These are phyloP conservation scores for Penicillium macrosclerotiorum DNA, from an alignment of 495 filamentous ascomycete species.

Conservation along the genomic window DNA sequence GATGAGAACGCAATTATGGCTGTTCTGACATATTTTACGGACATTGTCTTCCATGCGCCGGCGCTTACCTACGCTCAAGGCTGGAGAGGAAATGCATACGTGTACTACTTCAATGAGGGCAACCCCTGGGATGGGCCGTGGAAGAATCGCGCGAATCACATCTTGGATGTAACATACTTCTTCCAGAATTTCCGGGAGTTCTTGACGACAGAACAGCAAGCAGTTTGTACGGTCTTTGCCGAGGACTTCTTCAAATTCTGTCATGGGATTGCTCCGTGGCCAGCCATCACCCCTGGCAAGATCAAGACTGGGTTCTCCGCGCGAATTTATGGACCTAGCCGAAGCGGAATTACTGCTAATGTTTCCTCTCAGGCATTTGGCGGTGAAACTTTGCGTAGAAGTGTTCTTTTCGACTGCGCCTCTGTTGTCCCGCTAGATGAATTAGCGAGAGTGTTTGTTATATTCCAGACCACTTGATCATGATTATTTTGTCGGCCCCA, in stretches of 20 bases:
- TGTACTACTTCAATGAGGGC: slow-evolving; percentile 49
- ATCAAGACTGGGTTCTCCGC: slow-evolving; percentile 21
- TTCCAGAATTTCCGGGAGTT: slow-evolving; percentile 46
- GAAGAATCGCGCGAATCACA: slow-evolving; percentile 40
- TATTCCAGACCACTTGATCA: slow-evolving; percentile 9
- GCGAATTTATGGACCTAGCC: slow-evolving; percentile 28
- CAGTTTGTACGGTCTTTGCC: slow-evolving; percentile 32
- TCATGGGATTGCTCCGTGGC: slow-evolving; percentile 38
- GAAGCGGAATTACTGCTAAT: neutral
- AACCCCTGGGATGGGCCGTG: slow-evolving; percentile 49
- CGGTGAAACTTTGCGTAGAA: slow-evolving; percentile 22
- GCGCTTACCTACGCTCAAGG: slow-evolving; percentile 30
- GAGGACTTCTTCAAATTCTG: slow-evolving; percentile 45
- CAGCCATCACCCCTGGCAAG: slow-evolving; percentile 17
- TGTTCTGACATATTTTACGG: slow-evolving; percentile 37
- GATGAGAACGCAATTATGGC: slow-evolving; percentile 32
- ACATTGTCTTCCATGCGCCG: slow-evolving; percentile 40
- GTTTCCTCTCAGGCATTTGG: slow-evolving; percentile 18
- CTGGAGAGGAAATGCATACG: slow-evolving; percentile 39
- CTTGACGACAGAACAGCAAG: slow-evolving; percentile 27
- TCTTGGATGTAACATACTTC: slow-evolving; percentile 46
- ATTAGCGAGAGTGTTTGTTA: slow-evolving; percentile 18
- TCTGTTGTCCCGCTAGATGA: slow-evolving; percentile 24
- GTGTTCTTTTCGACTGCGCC: slow-evolving; percentile 20
- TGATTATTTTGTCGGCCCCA: no score